Conservation (phyloP, 2,329 filamentous ascomycete genomes). For the Acrocalymma vagum region DNA sequence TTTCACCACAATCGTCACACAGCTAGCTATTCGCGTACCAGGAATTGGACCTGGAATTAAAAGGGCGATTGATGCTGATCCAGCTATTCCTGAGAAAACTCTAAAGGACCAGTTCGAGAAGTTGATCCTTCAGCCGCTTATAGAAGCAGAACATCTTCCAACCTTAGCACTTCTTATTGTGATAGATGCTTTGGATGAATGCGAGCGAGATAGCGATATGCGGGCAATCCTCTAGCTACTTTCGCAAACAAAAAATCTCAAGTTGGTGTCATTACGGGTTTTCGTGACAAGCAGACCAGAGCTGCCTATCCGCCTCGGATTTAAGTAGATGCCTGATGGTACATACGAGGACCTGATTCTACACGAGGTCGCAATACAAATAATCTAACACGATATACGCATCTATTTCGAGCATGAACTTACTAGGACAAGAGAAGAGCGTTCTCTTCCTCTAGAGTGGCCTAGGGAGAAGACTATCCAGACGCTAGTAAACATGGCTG, state of each 20-base stretch:
- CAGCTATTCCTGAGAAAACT: conserved; percentile 9
- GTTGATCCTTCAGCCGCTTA: conserved; percentile 15
- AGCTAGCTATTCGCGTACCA: conserved; percentile 17
- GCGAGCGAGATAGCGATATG: conserved; percentile 5
- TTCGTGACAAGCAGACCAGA: conserved; percentile 13
- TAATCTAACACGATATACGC: conserved; percentile 9
- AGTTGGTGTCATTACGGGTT: conserved; percentile 6
- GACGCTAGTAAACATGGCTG: conserved; percentile 25
- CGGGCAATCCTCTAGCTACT: conserved; percentile 11
- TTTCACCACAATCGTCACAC: conserved; percentile 25
- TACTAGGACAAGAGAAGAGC: neutral
- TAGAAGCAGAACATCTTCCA: neutral
- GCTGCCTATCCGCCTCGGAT: conserved; percentile 13
- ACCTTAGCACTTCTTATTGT: conserved; percentile 9
- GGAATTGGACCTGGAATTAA: conserved; percentile 16
- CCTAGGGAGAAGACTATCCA: conserved; percentile 22
- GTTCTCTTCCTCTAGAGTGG: conserved; percentile 22
- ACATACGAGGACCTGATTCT: conserved; percentile 11
- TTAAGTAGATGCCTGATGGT: conserved; percentile 7
- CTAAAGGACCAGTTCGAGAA: conserved; percentile 14
- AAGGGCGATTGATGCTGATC: conserved; percentile 16
- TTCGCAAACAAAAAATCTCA: conserved; percentile 7
- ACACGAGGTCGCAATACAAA: conserved; percentile 5
- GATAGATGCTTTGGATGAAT: conserved; percentile 16
- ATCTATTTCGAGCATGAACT: conserved; percentile 9